Conservation (phyloP, 1,139 yeast genomes). For the Protomyces inouyei region DNA sequence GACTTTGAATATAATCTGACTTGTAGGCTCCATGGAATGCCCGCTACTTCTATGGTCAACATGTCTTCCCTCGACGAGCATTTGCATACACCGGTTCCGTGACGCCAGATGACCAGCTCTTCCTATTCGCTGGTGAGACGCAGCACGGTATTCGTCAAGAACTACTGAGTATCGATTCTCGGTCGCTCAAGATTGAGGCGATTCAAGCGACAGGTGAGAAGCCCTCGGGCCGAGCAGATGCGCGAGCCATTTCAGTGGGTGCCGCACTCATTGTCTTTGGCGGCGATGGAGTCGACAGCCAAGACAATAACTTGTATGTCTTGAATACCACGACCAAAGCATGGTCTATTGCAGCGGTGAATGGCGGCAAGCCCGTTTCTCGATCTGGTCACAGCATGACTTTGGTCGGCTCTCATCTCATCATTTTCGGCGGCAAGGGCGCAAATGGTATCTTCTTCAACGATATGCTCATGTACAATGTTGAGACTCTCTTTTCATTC, state of each 20-base stretch:
- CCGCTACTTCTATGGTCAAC: background rate
- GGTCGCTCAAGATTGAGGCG: background rate
- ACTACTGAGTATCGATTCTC: background rate
- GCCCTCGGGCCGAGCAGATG: background rate
- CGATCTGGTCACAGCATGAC: conserved; percentile 3
- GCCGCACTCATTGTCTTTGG: conserved; percentile 16
- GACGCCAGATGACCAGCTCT: background rate
- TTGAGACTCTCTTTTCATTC: conserved; percentile 9
- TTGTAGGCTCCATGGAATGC: background rate
- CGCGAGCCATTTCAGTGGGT: conserved; percentile 5
- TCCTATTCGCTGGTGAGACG: conserved; percentile 8
- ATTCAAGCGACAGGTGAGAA: background rate
- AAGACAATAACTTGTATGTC: conserved; percentile 1
- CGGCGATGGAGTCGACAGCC: background rate
- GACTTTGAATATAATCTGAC: no score
- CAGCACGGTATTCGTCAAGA: background rate
- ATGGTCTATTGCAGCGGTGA: conserved; percentile 6
- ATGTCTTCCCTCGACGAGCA: background rate
- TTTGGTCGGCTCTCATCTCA: conserved; percentile 6
- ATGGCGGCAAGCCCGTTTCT: background rate
- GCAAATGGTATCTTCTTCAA: background rate
- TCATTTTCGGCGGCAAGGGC: conserved; percentile 10
- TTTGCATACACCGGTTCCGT: background rate
- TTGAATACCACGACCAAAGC: conserved; percentile 6
- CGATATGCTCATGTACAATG: conserved; percentile 9